A percentile compares a stretch with the other conserved stretches of the same genome.
These are phyloP conservation scores for Grigorovia yakushimaensis DNA, from an alignment of 805 yeast genomes.

Conservation along the genomic window DNA sequence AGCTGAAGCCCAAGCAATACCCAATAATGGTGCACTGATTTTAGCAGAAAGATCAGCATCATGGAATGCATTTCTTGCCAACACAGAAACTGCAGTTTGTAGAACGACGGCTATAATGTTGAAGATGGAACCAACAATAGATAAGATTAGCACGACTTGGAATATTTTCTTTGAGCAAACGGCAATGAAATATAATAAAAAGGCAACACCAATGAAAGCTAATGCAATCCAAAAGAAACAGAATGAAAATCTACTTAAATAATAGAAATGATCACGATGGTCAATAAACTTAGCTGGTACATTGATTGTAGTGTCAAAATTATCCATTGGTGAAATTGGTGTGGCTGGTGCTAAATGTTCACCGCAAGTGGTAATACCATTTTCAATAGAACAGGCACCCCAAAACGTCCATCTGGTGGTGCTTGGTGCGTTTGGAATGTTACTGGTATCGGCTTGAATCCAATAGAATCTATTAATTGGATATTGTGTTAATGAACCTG, in stretches of 20 bases:
- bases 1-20: conserved; percentile 63
- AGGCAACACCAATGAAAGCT: conserved; percentile 52
- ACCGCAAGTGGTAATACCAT: conserved; percentile 14
- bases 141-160: conserved; percentile 43
- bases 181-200: conserved; percentile 45
- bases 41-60: conserved; percentile 35
- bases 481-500: conserved; percentile 49
- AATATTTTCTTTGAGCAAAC: conserved; percentile 47
- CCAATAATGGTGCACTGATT: conserved; percentile 50
- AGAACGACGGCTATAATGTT: conserved; percentile 54
- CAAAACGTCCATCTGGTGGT: conserved; percentile 74
- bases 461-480: conserved; percentile 63
- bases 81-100: conserved; percentile 68
- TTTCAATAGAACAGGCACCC: conserved; percentile 47
- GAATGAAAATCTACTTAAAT: conserved; percentile 57
- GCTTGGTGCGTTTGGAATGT: conserved; percentile 38
- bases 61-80: conserved; percentile 63
- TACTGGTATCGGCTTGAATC: conserved; percentile 59
- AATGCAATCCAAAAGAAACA: conserved; percentile 52
- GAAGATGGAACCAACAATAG: conserved; percentile 43
- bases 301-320: conserved; percentile 44
- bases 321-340: conserved; percentile 68
- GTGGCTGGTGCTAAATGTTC: conserved; percentile 47
- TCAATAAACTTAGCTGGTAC: conserved; percentile 46
- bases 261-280: conserved; percentile 50